Base-by-base conservation (phyloP, 345 rosid genomes). In the Populus alba region DNA sequence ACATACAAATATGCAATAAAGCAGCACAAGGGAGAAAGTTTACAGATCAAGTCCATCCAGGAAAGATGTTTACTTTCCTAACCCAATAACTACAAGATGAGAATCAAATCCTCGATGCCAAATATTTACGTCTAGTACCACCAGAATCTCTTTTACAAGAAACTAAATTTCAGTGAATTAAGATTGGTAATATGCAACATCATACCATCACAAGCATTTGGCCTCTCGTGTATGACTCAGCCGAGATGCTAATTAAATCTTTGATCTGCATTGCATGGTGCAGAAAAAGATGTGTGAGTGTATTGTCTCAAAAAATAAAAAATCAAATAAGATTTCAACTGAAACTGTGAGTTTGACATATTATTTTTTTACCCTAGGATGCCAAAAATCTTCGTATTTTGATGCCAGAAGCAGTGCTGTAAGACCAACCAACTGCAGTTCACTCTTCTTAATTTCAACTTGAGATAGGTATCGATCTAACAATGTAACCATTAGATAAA, bases 331-430 rank as follows among this genome's bases (percentile, higher is more conserved):
- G 5, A 49, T 17, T 25, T 57, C 31, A 23, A 68, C 35, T 20
- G 55, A 74, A 25, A 76, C 47, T n/a, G 29, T 16, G 23, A 43
- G 75, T 3, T 62, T 38, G 29, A 33, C 29, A 45, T 37, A 49
- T 65, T 66, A 29, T 45, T 6, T 77, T 18, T 75, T 71, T 90
- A 92, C 99, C 92, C 90, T 90, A 16, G 99, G 99, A 87, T 93
- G 98, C 99, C 99, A 91, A 72, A 87, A 96, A 82, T 96, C 99
- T 80, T 96, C 99, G 70, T 93, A 95, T 78, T 96, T 96, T 45
- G 98, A 96, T 81, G 99, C 97, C 75, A 94, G 79, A 85, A 96
- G 82, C 62, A 96, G 87, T 8, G 97, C 82, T 68, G 97, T 88
- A 75, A 96, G 97, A 83, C 98, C 99, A 83, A 92, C 89, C 86